A percentile compares a stretch with the other conserved stretches of the same genome.
phyloP scores from a whole-genome alignment of 208 protist species.

The Trypanosoma scelopori region DNA sequence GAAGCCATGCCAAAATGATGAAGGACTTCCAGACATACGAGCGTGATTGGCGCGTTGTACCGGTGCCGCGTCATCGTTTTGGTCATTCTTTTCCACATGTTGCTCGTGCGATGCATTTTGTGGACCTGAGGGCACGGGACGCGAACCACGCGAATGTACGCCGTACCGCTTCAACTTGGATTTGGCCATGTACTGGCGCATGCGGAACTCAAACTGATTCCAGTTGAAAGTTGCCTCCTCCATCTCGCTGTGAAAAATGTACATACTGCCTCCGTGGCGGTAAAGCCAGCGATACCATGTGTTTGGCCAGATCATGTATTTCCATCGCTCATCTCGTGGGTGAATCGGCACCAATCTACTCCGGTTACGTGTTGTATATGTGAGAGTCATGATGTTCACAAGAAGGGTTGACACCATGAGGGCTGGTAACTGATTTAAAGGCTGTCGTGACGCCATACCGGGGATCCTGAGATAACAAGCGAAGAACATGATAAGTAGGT shows the following conservation, averaged over 20 bases:
- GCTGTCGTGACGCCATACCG: slow-evolving; percentile 37
- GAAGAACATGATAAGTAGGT: slow-evolving; percentile 44
- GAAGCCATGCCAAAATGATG: not conserved
- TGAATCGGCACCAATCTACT: slow-evolving; percentile 57
- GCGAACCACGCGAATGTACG: not conserved
- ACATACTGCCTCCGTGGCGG: slow-evolving; percentile 87
- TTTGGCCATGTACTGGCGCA: slow-evolving; percentile 59
- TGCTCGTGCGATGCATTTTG: too few relatives aligned
- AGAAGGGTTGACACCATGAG: slow-evolving; percentile 70
- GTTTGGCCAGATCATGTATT: slow-evolving; percentile 84
- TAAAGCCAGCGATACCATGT: slow-evolving; percentile 83
- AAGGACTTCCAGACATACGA: not conserved
- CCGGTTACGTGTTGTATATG: slow-evolving; percentile 77
- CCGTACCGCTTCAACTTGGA: slow-evolving; percentile 32
- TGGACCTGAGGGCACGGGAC: not conserved
- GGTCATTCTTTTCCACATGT: not conserved
- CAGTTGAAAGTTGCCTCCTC: slow-evolving; percentile 79
- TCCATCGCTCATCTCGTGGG: slow-evolving; percentile 76
- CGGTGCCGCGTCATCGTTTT: not conserved
- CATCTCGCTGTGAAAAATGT: slow-evolving; percentile 78
- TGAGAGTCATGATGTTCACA: slow-evolving; percentile 83
- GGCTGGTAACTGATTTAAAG: slow-evolving; percentile 65
- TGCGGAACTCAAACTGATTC: slow-evolving; percentile 67
- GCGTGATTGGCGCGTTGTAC: not conserved
- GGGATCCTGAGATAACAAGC: slow-evolving; percentile 19